Conservation (phyloP, 2,329 filamentous ascomycete species). For the Exophiala mesophila region DNA sequence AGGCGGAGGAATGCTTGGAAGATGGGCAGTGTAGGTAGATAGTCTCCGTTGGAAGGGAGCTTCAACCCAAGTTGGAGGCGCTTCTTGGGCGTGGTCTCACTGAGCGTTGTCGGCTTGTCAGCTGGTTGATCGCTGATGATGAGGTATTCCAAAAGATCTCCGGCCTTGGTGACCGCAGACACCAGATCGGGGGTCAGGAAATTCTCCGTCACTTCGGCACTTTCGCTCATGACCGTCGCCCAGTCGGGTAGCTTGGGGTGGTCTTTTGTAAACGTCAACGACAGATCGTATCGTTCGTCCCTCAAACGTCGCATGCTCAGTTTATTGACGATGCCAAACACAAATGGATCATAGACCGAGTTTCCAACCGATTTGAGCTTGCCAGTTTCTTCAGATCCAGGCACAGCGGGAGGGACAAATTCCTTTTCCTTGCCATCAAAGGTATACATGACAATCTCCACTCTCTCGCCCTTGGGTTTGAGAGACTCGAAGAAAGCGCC, state of each 20-base stretch:
- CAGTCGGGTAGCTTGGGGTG: slow-evolving; percentile 81
- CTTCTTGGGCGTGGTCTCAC: slow-evolving; percentile 81
- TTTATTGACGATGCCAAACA: slow-evolving; percentile 95
- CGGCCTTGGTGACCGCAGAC: slow-evolving; percentile 70
- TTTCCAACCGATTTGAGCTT: slow-evolving; percentile 57
- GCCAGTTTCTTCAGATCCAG: slow-evolving; percentile 55
- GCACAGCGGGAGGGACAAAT: slow-evolving; percentile 61
- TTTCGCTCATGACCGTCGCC: slow-evolving; percentile 95
- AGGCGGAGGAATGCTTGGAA: slow-evolving; percentile 79
- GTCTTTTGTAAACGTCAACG: slow-evolving; percentile 89
- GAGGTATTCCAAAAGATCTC: slow-evolving; percentile 77
- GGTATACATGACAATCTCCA: slow-evolving; percentile 74
- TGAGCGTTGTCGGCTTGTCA: slow-evolving; percentile 78
- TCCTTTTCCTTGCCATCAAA: slow-evolving; percentile 89
- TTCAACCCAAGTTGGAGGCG: slow-evolving; percentile 72
- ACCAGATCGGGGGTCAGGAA: slow-evolving; percentile 84
- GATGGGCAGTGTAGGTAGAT: slow-evolving; percentile 63
- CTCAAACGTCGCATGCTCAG: slow-evolving; percentile 83
- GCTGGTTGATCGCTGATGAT: slow-evolving; percentile 85
- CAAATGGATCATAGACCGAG: slow-evolving; percentile 77
- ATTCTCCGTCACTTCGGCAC: slow-evolving; percentile 83
- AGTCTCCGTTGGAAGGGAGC: slow-evolving; percentile 59
- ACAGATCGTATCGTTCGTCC: slow-evolving; percentile 90
- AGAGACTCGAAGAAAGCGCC: slow-evolving; percentile 78
- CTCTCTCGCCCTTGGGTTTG: slow-evolving; percentile 61